phyloP scores from a whole-genome alignment of 371 early-diverging fungal genomes.

The Apophysomyces trapeziformis region DNA sequence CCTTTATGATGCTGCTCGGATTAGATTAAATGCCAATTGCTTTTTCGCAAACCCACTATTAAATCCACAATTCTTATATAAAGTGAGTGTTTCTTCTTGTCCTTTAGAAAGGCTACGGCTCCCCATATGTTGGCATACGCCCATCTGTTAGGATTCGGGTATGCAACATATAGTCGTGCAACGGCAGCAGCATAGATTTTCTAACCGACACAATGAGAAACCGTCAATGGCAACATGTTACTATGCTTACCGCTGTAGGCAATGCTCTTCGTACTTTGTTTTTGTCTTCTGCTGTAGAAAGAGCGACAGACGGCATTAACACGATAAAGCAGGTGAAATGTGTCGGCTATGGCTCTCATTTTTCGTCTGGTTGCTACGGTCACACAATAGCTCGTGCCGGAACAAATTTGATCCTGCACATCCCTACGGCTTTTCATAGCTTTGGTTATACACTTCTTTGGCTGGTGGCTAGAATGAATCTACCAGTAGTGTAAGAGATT shows the following conservation, averaged over 20 bases:
- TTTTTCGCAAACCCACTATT: slow-evolving; percentile 44
- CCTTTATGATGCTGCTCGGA: slow-evolving; percentile 53
- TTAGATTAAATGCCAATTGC: neutral
- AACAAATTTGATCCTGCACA: neutral
- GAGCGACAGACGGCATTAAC: slow-evolving; percentile 50
- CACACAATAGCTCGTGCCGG: neutral
- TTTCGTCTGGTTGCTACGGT: neutral
- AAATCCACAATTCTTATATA: slow-evolving; percentile 83
- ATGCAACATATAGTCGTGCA: slow-evolving; percentile 84
- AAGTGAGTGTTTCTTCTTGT: slow-evolving; percentile 64
- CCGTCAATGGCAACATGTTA: neutral
- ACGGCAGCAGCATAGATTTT: slow-evolving; percentile 87
- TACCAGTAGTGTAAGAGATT: too few relatives aligned
- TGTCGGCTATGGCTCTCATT: neutral
- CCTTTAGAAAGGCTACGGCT: slow-evolving; percentile 75
- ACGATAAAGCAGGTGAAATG: neutral
- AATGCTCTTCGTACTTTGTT: slow-evolving; percentile 52
- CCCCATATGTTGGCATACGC: slow-evolving; percentile 81
- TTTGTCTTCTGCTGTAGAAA: slow-evolving; percentile 54
- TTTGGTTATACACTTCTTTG: too few relatives aligned
- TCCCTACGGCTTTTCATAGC: too few relatives aligned
- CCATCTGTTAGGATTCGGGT: slow-evolving; percentile 74
- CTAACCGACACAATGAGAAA: slow-evolving; percentile 36
- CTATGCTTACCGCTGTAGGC: slow-evolving; percentile 46
- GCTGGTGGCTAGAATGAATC: too few relatives aligned